phyloP scores from a whole-genome alignment of 441 rosid genomes.

The Adansonia madagascariensis region DNA sequence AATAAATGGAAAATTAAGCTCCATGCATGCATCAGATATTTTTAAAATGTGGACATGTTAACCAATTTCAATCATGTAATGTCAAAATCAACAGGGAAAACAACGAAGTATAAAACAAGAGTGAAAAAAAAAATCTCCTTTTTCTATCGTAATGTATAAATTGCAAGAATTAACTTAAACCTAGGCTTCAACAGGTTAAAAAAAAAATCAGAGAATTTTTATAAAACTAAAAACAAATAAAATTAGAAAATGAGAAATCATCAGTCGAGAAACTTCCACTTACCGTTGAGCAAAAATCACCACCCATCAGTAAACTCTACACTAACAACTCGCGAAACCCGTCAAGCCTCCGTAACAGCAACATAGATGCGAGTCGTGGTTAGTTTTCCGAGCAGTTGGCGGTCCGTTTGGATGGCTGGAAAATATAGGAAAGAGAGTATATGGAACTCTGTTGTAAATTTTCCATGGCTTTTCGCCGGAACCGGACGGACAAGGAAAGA shows the following conservation, averaged over 20 bases:
- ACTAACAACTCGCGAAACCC: background rate
- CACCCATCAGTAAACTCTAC: background rate
- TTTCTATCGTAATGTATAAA: background rate
- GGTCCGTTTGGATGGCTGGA: background rate
- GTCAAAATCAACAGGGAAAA: background rate
- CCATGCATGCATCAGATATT: background rate
- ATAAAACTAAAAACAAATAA: background rate
- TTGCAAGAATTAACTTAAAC: conserved; percentile 6
- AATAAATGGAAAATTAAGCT: background rate
- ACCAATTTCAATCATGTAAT: background rate
- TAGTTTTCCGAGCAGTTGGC: background rate
- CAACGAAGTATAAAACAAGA: background rate
- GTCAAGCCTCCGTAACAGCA: conserved; percentile 13
- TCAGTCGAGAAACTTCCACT: background rate
- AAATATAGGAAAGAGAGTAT: background rate
- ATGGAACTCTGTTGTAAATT: background rate
- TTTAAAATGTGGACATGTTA: background rate
- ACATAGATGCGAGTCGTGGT: background rate
- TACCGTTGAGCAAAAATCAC: background rate
- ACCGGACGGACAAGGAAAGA: conserved; percentile 17
- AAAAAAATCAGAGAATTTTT: background rate
- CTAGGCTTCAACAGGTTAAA: background rate
- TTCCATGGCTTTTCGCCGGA: conserved; percentile 30
- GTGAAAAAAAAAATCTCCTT: background rate
- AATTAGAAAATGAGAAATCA: background rate